Base-by-base conservation (phyloP, 2,329 filamentous ascomycete genomes). In the Calonectria multiphialidica region DNA sequence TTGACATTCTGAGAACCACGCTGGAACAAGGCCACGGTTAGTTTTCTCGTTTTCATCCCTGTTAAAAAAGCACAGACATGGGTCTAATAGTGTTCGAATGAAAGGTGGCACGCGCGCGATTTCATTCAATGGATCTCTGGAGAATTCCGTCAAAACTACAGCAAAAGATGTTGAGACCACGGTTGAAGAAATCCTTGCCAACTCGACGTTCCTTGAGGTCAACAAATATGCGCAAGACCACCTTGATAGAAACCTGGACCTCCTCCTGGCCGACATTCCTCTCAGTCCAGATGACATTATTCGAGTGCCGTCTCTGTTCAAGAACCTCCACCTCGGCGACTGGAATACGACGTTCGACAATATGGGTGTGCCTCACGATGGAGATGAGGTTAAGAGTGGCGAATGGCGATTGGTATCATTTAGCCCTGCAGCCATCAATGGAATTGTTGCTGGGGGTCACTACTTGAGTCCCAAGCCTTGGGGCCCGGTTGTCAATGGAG, bases 1-100 rank as follows among this genome's bases (percentile, higher is more conserved):
- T 84, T 4, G 44, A 78, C 2, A 67, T 83, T 8, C 73, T 83
- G 4, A 40, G 73, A 4, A 64, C 75, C 2, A 77, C 79, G 0
- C 33, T 75, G 15, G 37, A 57, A 0, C 62, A 64, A 2, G 82
- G 82, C 0, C 71, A 80, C 44, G 82, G 82, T 59, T 18, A 6
- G 61, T 65, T 30, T 28, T 59, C 12, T 59, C 64, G 2, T 21
- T 47, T 47, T 47, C 9, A 23, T 12, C n/a, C 9, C n/a, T 13
- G 44, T 30, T 21, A 55, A 70, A 9, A 70, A 18, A 12, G 9
- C 2, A 18, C 5, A 6, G 16, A 4, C n/a, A 9, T 59, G 21
- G 25, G 4, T 59, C 53, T 59, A 40, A 59, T 30, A 3, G 1
- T 1, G 6, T 23, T 5, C 9, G n/a, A n/a, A n/a, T n/a, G n/a